phyloP scores from a whole-genome alignment of 805 yeast genomes.

The Candida tammaniensis region DNA sequence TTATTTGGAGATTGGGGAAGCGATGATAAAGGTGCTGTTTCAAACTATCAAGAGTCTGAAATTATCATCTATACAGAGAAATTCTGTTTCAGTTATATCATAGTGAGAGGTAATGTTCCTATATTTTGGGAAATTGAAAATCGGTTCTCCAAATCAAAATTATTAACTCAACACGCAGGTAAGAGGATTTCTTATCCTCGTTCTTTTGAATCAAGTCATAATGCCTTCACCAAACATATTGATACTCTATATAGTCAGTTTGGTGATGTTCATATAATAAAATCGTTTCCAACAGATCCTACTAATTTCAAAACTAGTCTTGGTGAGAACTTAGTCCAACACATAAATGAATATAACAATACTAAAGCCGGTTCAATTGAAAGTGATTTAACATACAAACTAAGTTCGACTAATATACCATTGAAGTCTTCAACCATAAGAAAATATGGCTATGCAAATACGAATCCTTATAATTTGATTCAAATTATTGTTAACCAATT shows the following conservation, averaged over 20 bases:
- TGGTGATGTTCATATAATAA: conserved; percentile 50
- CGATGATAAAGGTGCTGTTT: conserved; percentile 53
- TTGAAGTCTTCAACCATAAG: conserved; percentile 30
- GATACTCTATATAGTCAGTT: conserved; percentile 45
- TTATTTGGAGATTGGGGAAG: conserved; percentile 57
- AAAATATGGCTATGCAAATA: conserved; percentile 31
- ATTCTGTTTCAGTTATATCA: conserved; percentile 43
- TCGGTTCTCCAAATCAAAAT: conserved; percentile 32
- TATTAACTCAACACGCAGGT: conserved; percentile 34
- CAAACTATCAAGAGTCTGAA: conserved; percentile 54
- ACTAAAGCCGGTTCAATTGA: too few species aligned
- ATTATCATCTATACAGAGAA: conserved; percentile 41
- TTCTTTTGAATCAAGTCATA: conserved; percentile 52
- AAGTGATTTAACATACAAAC: conserved; percentile 10
- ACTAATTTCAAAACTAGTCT: conserved; percentile 46
- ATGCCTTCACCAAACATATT: conserved; percentile 50
- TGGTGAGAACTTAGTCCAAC: conserved; percentile 35
- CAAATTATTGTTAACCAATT: conserved; percentile 30
- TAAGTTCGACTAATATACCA: conserved; percentile 29
- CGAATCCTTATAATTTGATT: conserved; percentile 32
- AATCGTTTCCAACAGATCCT: conserved; percentile 43
- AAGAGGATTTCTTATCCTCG: conserved; percentile 46
- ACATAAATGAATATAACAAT: conserved; percentile 32
- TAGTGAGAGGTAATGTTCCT: conserved; percentile 54
- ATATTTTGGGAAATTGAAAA: conserved; percentile 52